These are phyloP conservation scores for Neoarthrinium moseri DNA, from an alignment of 2,329 filamentous ascomycete genomes.

Conservation along the genomic window DNA sequence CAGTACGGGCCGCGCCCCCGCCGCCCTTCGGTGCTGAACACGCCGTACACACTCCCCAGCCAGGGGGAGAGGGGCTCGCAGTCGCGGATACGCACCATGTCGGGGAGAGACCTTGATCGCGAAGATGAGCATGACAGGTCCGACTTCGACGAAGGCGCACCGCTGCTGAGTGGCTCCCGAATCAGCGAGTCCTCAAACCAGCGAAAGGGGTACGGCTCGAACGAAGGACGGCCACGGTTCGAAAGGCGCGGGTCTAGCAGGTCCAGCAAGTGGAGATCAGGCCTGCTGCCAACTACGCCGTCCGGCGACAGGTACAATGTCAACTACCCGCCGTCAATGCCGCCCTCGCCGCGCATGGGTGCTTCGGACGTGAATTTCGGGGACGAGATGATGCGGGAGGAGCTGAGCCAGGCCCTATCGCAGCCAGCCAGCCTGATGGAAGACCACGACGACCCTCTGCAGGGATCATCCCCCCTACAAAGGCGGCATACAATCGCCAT, in stretches of 20 bases:
- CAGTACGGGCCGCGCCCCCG: slow-evolving; percentile 55
- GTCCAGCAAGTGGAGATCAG: slow-evolving; percentile 42
- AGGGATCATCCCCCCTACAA: slow-evolving; percentile 33
- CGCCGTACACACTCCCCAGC: slow-evolving; percentile 29
- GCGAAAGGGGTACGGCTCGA: slow-evolving; percentile 39
- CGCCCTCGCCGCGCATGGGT: slow-evolving; percentile 57
- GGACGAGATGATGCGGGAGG: slow-evolving; percentile 70
- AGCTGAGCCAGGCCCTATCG: slow-evolving; percentile 42
- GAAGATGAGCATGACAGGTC: slow-evolving; percentile 48
- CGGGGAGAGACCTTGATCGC: slow-evolving; percentile 29
- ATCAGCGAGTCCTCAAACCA: slow-evolving; percentile 32
- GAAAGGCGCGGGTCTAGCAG: slow-evolving; percentile 49
- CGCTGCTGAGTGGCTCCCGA: slow-evolving; percentile 44
- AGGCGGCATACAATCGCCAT: slow-evolving; percentile 59
- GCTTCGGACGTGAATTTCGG: slow-evolving; percentile 56
- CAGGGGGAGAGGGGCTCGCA: not conserved
- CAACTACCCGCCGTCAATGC: slow-evolving; percentile 69
- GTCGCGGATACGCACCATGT: not conserved
- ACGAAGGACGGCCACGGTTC: slow-evolving; percentile 33
- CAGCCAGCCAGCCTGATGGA: slow-evolving; percentile 13
- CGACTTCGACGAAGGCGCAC: slow-evolving; percentile 48
- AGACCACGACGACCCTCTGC: slow-evolving; percentile 18
- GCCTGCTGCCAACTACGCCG: slow-evolving; percentile 24
- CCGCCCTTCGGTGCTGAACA: slow-evolving; percentile 49
- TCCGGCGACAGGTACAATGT: slow-evolving; percentile 55